These are phyloP conservation scores for Cordyceps fumosorosea DNA, from an alignment of 2,329 filamentous ascomycete genomes.

Conservation along the genomic window DNA sequence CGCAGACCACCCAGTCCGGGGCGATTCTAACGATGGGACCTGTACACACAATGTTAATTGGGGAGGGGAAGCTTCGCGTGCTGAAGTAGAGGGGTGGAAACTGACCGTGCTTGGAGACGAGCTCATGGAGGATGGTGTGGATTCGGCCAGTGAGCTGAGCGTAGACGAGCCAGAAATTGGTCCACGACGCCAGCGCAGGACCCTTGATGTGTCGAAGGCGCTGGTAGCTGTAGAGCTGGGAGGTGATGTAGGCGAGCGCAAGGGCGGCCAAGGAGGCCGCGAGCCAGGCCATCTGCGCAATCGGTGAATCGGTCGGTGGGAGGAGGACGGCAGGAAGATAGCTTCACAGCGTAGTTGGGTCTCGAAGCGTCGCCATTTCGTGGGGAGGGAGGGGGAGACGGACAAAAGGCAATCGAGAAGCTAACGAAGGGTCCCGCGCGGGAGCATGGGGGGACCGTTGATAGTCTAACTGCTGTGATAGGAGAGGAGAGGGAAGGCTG, in stretches of 20 bases:
- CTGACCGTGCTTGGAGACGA: constrained; percentile 1
- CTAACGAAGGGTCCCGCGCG: neutral
- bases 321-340: neutral
- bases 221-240: neutral
- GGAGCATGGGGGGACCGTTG: neutral
- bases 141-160: constrained; percentile 15
- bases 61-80: neutral
- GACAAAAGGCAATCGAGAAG: neutral
- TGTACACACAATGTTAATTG: constrained; percentile 7
- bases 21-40: constrained; percentile 24
- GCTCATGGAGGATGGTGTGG: neutral
- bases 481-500: neutral
- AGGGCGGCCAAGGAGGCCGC: neutral
- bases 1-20: constrained; percentile 24
- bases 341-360: neutral
- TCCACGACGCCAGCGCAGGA: constrained; percentile 21
- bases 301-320: neutral
- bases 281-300: constrained; percentile 1
- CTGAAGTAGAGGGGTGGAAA: neutral
- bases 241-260: neutral
- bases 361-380: neutral
- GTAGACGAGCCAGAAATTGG: constrained; percentile 26
- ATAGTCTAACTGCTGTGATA: neutral
- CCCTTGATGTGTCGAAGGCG: constrained; percentile 25
- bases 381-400: neutral